Evolutionary conservation across 306 rosid genomes (phyloP).

Genomic region (Vigna hirtella): DNA sequence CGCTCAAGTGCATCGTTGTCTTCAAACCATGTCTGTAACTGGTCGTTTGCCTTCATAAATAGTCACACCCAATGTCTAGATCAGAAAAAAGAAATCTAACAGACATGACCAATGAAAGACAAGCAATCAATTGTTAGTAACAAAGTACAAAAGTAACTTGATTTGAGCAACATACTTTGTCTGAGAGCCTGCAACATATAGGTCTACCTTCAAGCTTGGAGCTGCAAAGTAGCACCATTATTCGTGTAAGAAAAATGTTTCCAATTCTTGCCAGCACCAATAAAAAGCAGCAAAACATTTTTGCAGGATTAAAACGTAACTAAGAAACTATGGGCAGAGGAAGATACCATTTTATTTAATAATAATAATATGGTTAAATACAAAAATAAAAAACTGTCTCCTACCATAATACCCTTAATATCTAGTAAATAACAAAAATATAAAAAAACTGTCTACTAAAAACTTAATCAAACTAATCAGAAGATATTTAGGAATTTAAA

Average conservation of each 20-base stretch:
- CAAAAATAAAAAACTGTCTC: too few relatives aligned
- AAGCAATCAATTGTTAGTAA: constrained; percentile 30
- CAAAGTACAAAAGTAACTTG: constrained; percentile 22
- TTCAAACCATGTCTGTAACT: constrained; percentile 76
- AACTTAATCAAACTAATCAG: too few relatives aligned
- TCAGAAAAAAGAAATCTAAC: constrained; percentile 35
- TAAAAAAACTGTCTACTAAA: too few relatives aligned
- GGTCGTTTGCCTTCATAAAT: constrained; percentile 75
- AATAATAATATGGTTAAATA: too few relatives aligned
- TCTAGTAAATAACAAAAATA: too few relatives aligned
- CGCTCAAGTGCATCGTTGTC: constrained; percentile 96
- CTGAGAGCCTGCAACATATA: constrained; percentile 84
- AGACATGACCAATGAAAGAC: constrained; percentile 27
- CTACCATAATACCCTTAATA: too few relatives aligned
- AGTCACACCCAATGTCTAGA: constrained; percentile 40
- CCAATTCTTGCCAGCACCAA: background rate
- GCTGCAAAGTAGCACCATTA: constrained; percentile 57
- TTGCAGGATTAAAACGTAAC: background rate
- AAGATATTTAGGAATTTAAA: too few relatives aligned
- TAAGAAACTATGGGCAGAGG: too few relatives aligned
- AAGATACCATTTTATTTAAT: too few relatives aligned
- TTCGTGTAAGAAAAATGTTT: background rate
- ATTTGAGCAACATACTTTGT: constrained; percentile 72
- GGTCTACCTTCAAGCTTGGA: constrained; percentile 94
- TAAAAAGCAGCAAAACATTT: constrained; percentile 13